Base-by-base conservation (phyloP, 2,329 filamentous ascomycete species). In the Epichloe festucae region DNA sequence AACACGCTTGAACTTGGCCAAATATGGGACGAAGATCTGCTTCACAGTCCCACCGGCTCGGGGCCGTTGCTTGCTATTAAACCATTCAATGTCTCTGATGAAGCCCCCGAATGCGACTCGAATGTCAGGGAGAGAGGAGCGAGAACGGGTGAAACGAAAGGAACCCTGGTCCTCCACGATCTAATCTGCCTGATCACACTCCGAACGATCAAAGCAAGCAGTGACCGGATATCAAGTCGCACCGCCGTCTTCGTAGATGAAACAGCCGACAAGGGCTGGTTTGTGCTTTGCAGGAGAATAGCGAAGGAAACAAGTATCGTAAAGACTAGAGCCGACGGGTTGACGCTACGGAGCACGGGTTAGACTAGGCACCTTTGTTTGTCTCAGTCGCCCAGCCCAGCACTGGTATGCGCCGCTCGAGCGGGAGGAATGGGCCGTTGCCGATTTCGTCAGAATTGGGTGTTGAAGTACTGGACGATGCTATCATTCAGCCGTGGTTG, bases 381-480 rank as follows among this genome's bases (percentile, higher is more conserved):
- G 48, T 50, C 23, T 48, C 39, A 45, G 43, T 14, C 15, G 31
- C 23, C 10, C 41, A 49, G 52, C 49, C 49, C 27, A 36, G 36
- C 15, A 35, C 49, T 51, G 52, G 52, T 19, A 53, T 51, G 49
- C n/a, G n/a, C 6, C 23, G 40, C 10, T 44, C 41, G 31, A 39
- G 41, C 19, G 39, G 34, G 8, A 42, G 45, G 44, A 43, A 50
- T 42, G 38, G 31, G 15, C 41, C 14, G 48, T 8, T 43, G 48
- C 23, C 31, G 14, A 27, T 43, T 43, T 36, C 19, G 31, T 23
- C 19, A 15, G 35, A 17, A 14, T n/a, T 38, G 40, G 14, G 5
- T 14, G 8, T n/a, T 3, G 23, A 35, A 17, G 34, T 17, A 19
- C n/a, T 21, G 45, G 35, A 34, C 15, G 39, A 42, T 12, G 47